Evolutionary conservation across 768 basidiomycete species (phyloP).

Genomic region (Podaxis carcinomalis): DNA sequence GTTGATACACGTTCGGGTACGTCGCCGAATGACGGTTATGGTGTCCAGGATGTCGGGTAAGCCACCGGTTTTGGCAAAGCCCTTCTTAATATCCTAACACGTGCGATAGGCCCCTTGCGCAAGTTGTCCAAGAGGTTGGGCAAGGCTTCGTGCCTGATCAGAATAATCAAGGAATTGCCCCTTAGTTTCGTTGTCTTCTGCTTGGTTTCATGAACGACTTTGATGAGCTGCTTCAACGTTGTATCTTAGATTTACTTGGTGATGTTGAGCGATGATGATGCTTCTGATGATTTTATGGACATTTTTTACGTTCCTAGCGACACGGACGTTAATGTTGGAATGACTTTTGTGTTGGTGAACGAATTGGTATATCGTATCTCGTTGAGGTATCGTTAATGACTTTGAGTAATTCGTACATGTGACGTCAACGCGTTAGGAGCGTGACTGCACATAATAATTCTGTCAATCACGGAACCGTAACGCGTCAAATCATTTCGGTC

Average conservation of each 20-base stretch:
- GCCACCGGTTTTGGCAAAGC: constrained; percentile 10
- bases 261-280: neutral
- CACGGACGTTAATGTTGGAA: neutral
- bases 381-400: neutral
- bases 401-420: neutral
- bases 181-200: constrained; percentile 2
- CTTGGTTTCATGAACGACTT: neutral
- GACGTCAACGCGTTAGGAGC: neutral
- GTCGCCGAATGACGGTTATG: constrained; percentile 69
- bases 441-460: neutral
- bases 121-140: neutral
- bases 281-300: neutral
- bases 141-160: constrained; percentile 1
- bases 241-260: neutral
- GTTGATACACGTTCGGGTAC: constrained; percentile 34
- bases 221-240: neutral
- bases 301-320: neutral
- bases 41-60: constrained; percentile 35
- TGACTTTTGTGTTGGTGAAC: neutral
- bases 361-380: no score
- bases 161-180: neutral
- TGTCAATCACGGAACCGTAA: neutral
- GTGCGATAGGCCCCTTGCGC: neutral
- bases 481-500: neutral
- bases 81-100: neutral